Percentiles rank a stretch among this genome's conserved stretches.
Conservation (phyloP, 345 rosid species). For the Camelina neglecta region DNA sequence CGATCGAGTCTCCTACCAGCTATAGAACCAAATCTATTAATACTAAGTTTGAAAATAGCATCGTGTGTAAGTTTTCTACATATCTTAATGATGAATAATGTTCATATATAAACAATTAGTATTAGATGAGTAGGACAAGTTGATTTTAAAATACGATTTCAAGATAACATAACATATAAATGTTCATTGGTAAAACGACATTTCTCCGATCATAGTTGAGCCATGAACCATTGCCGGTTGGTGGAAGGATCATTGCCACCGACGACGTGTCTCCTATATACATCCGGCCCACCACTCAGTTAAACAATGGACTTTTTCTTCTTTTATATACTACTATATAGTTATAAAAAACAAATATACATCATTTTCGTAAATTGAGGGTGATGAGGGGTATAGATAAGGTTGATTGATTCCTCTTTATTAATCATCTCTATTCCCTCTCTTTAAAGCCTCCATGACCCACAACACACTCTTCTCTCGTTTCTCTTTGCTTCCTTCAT, state of each 20-base stretch:
- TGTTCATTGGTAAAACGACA: slow-evolving; percentile 25
- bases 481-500: slow-evolving; percentile 35
- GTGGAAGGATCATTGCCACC: slow-evolving; percentile 46
- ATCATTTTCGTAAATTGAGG: slow-evolving; percentile 14
- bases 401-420: slow-evolving; percentile 26
- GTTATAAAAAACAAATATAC: neutral
- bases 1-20: neutral
- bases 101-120: neutral
- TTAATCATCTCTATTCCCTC: slow-evolving; percentile 34
- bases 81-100: neutral
- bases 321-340: neutral
- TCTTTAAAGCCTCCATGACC: slow-evolving; percentile 41
- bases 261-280: slow-evolving; percentile 45
- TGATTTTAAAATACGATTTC: neutral
- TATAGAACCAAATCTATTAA: neutral
- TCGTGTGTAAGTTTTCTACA: neutral
- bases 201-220: slow-evolving; percentile 31
- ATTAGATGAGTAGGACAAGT: slow-evolving; percentile 6
- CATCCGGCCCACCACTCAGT: slow-evolving; percentile 39
- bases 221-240: slow-evolving; percentile 50
- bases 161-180: neutral
- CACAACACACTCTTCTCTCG: slow-evolving; percentile 39
- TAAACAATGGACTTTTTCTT: slow-evolving; percentile 19
- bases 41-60: neutral
- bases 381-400: slow-evolving; percentile 25